Evolutionary conservation across 768 basidiomycete genomes (phyloP), one percentile per base, ranked within the genome.

Genomic region (Daedaleopsis nitida): DNA sequence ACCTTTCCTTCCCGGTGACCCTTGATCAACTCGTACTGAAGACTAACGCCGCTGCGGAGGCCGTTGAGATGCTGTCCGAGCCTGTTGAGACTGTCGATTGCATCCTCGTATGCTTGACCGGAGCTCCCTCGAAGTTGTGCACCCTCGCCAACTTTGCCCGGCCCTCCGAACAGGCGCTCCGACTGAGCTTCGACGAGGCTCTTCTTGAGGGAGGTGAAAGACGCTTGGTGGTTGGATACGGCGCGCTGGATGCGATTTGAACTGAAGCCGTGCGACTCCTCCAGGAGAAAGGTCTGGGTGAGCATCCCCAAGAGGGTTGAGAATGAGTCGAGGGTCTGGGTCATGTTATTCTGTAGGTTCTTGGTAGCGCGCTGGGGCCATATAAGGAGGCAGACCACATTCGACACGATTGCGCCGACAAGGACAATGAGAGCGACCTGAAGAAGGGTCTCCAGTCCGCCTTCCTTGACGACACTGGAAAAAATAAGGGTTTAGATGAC

Each of bases 11-110:
- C 77, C 6, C 75, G 63, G 47, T 79, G 74, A 1, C 90, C 89
- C 65, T 83, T 83, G 14, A 89, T 84, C 32, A 98, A 73, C 52
- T 96, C 92, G 62, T 89, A 86, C 70, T 98, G 95, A 38, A 98
- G 73, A 37, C 84, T 82, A 8, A 89, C 93, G 1, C 94, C 91
- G 59, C 91, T 87, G 50, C 96, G 77, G 60, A 98, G 77, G 24
- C 96, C 95, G 58, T 89, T 95, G 42, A 99, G 75, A 76, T 98
- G 96, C 70, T 99, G 96, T 1, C 93, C 97, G 5, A 99, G 83
- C 17, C 94, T 80, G 60, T 91, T 96, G 67, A 99, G 78, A 67
- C 88, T 89, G 60, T 87, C 87, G 12, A 98, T 89, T 0, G 92
- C 91, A 63, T 94, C 92, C 64, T 91, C 91, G 60, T 96, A 96